Conservation (phyloP, 2,329 filamentous ascomycete species). For the Diaporthe citriasiana region DNA sequence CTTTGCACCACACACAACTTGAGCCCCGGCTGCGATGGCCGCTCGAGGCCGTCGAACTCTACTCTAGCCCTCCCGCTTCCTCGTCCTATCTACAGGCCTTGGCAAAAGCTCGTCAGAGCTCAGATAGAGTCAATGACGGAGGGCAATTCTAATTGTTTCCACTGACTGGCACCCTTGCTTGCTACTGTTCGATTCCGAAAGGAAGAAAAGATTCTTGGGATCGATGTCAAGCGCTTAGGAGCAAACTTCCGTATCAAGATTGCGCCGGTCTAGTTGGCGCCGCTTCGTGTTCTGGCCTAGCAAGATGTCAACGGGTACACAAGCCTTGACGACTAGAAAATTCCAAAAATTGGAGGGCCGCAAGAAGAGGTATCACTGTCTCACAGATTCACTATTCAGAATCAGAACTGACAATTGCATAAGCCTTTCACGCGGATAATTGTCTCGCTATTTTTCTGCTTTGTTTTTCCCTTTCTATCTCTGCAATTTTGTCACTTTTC, state of each 20-base stretch:
- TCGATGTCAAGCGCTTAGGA: neutral
- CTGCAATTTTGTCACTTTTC: no score
- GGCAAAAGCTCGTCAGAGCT: neutral
- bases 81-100: neutral
- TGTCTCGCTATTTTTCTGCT: neutral
- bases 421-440: neutral
- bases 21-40: slow-evolving; percentile 35
- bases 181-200: neutral
- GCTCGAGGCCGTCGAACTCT: slow-evolving; percentile 42
- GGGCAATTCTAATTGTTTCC: neutral
- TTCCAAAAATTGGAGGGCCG: neutral
- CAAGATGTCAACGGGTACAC: neutral
- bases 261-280: slow-evolving; percentile 1
- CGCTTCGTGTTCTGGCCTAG: neutral
- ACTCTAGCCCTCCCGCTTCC: slow-evolving; percentile 42
- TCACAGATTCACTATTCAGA: neutral
- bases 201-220: neutral
- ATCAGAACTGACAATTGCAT: neutral
- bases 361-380: neutral
- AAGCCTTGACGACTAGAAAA: neutral
- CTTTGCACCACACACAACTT: neutral
- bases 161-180: neutral
- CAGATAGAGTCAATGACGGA: neutral
- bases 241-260: neutral
- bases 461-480: no score